These are phyloP conservation scores for Holtermanniella nyarrowii DNA, from an alignment of 768 basidiomycete species.

Conservation along the genomic window DNA sequence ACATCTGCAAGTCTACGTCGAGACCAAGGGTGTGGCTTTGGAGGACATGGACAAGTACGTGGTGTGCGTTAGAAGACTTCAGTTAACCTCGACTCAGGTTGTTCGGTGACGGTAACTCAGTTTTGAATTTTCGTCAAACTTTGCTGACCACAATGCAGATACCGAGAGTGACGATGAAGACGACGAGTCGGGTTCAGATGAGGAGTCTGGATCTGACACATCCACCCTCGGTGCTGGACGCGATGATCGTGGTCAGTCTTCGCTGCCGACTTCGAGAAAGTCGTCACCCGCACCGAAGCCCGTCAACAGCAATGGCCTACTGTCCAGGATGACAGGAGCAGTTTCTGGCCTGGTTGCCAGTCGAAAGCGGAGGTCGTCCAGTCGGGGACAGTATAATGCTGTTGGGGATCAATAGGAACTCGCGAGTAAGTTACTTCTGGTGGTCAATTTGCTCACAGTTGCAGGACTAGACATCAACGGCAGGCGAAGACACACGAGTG, in stretches of 20 bases:
- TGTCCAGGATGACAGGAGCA: not conserved
- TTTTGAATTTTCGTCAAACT: not conserved
- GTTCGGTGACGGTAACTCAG: constrained; percentile 31
- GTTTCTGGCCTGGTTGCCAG: constrained; percentile 9
- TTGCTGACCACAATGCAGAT: too few species aligned
- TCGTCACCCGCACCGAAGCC: constrained; percentile 11
- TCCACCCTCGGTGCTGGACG: constrained; percentile 12
- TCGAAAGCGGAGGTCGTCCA: constrained; percentile 7
- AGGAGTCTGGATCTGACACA: constrained; percentile 16
- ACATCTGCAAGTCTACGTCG: constrained; percentile 40
- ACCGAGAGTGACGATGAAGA: constrained; percentile 14
- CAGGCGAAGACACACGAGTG: not conserved
- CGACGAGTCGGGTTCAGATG: constrained; percentile 23
- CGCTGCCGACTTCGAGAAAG: constrained; percentile 23
- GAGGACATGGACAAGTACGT: constrained; percentile 35
- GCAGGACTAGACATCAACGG: not conserved
- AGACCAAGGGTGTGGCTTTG: constrained; percentile 33
- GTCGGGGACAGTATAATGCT: constrained; percentile 23
- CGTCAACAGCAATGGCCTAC: constrained; percentile 1
- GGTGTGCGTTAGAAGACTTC: not conserved
- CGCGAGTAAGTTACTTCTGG: constrained; percentile 32
- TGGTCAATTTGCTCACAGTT: not conserved
- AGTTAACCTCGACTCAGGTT: too few species aligned
- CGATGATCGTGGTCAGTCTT: constrained; percentile 9
- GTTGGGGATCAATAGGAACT: constrained; percentile 37